These are phyloP conservation scores for Pichia cactophila DNA, from an alignment of 1,139 yeast species.

Conservation along the genomic window DNA sequence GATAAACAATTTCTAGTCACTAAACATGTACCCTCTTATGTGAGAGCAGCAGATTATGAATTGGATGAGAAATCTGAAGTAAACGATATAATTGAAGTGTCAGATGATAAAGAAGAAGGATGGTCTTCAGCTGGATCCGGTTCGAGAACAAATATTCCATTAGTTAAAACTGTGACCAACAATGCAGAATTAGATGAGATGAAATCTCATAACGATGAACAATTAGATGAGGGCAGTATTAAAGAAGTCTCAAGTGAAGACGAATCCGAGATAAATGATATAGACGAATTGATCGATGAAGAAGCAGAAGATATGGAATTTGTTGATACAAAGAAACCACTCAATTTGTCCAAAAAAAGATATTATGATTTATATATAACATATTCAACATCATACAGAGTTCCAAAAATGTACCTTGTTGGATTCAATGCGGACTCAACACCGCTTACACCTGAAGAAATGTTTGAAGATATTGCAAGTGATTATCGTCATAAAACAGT, in stretches of 20 bases:
- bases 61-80: slow-evolving; percentile 33
- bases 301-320: slow-evolving; percentile 19
- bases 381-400: slow-evolving; percentile 90
- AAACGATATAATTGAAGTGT: slow-evolving; percentile 23
- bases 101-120: slow-evolving; percentile 18
- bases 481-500: slow-evolving; percentile 96
- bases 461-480: slow-evolving; percentile 89
- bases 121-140: slow-evolving; percentile 2
- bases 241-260: slow-evolving; percentile 13
- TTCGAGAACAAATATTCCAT: not conserved
- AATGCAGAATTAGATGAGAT: not conserved
- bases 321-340: slow-evolving; percentile 27
- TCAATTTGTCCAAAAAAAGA: slow-evolving; percentile 39
- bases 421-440: slow-evolving; percentile 82
- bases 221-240: slow-evolving; percentile 8
- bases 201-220: not conserved
- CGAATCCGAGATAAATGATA: slow-evolving; percentile 13
- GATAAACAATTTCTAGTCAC: slow-evolving; percentile 86
- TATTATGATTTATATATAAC: slow-evolving; percentile 84
- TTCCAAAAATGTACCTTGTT: slow-evolving; percentile 86
- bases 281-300: slow-evolving; percentile 20
- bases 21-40: slow-evolving; percentile 78
- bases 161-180: not conserved
- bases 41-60: slow-evolving; percentile 58
- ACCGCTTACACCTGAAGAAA: slow-evolving; percentile 78